phyloP scores from a whole-genome alignment of 768 basidiomycete species.

The Lactarius sanguifluus region DNA sequence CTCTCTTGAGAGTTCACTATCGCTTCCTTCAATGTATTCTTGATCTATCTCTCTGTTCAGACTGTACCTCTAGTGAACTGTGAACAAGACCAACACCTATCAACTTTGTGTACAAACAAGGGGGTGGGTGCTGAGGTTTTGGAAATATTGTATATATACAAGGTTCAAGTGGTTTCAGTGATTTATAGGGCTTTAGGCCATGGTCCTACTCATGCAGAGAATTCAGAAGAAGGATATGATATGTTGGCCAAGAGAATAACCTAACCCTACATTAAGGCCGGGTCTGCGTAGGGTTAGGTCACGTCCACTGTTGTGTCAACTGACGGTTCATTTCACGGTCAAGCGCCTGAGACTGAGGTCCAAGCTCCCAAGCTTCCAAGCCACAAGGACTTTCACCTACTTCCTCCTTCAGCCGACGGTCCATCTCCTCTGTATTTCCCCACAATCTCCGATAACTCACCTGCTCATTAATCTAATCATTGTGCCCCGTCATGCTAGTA shows the following conservation, averaged over 20 bases:
- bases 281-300: neutral
- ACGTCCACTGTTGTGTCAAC: neutral
- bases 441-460: neutral
- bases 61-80: too few species aligned
- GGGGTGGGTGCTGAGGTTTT: too few species aligned
- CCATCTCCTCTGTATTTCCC: neutral
- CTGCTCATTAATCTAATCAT: neutral
- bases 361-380: neutral
- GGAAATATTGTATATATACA: too few species aligned
- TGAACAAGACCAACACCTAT: too few species aligned
- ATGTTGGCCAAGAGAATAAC: neutral
- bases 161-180: too few species aligned
- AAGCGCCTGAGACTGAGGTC: neutral
- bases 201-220: too few species aligned
- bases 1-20: too few species aligned
- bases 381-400: neutral
- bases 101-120: too few species aligned
- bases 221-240: too few species aligned
- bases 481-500: conserved; percentile 33
- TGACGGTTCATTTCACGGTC: neutral
- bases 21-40: too few species aligned
- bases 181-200: too few species aligned
- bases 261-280: conserved; percentile 20
- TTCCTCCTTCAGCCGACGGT: neutral
- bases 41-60: too few species aligned